Conservation (phyloP, 225 moss, liverwort and hornwort genomes). For the Pseudoscleropodium purum region DNA sequence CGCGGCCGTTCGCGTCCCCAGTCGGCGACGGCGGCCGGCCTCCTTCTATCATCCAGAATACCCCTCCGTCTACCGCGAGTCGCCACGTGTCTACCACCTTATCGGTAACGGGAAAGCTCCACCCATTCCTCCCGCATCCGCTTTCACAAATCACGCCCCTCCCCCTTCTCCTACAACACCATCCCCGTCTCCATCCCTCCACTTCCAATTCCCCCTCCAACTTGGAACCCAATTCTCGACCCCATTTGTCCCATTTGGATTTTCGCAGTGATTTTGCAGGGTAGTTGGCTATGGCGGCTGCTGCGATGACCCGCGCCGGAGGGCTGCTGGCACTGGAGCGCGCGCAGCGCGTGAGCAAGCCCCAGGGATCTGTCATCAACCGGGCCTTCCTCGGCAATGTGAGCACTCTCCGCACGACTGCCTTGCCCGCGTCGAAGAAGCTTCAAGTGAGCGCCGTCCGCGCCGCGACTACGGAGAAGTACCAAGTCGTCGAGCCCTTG, state of each 20-base stretch:
- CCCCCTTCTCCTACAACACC: background rate
- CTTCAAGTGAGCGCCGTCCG: constrained; percentile 15
- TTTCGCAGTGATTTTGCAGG: background rate
- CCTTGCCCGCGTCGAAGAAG: background rate
- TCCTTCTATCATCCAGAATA: constrained; percentile 15
- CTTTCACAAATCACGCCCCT: constrained; percentile 5
- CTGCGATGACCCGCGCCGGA: constrained; percentile 48
- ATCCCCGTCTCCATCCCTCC: background rate
- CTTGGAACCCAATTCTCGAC: background rate
- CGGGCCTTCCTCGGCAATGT: constrained; percentile 40
- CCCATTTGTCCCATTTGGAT: background rate
- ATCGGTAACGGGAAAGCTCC: background rate
- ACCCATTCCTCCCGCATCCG: background rate
- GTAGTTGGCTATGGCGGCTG: constrained; percentile 29
- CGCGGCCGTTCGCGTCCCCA: background rate
- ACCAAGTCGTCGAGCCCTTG: constrained; percentile 84
- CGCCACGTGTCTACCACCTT: constrained; percentile 13
- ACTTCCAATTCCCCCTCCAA: background rate
- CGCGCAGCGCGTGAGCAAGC: constrained; percentile 25
- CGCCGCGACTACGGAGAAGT: constrained; percentile 41
- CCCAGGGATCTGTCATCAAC: constrained; percentile 1
- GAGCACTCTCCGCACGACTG: constrained; percentile 5
- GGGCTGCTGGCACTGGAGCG: constrained; percentile 49
- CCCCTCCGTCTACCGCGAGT: background rate
- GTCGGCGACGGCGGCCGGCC: background rate